Conservation (phyloP, 2,329 filamentous ascomycete species). For the Ceratocystis diversiconidia region DNA sequence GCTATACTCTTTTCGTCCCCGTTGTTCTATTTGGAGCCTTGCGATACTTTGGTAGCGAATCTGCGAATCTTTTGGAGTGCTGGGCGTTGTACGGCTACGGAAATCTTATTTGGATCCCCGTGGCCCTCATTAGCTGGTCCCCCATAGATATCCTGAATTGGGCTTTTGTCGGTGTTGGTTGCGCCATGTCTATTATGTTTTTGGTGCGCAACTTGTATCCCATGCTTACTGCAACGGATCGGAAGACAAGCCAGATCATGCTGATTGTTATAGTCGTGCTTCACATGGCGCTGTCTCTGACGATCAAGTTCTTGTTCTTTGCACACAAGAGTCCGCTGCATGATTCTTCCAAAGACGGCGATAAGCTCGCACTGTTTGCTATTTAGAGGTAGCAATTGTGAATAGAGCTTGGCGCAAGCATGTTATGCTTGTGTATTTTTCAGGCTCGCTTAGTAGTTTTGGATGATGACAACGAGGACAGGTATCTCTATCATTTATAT, state of each 20-base stretch:
- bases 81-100: conserved; percentile 92
- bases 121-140: conserved; percentile 84
- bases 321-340: conserved; percentile 52
- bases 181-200: conserved; percentile 70
- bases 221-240: conserved; percentile 81
- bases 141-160: conserved; percentile 79
- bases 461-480: background rate
- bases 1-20: conserved; percentile 81
- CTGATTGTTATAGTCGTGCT: conserved; percentile 70
- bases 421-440: background rate
- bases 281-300: conserved; percentile 78
- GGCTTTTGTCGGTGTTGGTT: conserved; percentile 78
- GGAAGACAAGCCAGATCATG: conserved; percentile 77
- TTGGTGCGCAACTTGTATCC: conserved; percentile 78
- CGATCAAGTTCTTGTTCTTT: conserved; percentile 96
- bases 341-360: background rate
- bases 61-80: conserved; percentile 85
- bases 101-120: conserved; percentile 93
- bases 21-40: conserved; percentile 73
- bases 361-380: background rate
- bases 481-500: background rate
- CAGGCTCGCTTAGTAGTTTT: background rate
- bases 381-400: background rate
- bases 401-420: background rate
- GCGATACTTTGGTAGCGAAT: conserved; percentile 90